phyloP scores from a whole-genome alignment of 306 rosid species.

The Malus orientalis region DNA sequence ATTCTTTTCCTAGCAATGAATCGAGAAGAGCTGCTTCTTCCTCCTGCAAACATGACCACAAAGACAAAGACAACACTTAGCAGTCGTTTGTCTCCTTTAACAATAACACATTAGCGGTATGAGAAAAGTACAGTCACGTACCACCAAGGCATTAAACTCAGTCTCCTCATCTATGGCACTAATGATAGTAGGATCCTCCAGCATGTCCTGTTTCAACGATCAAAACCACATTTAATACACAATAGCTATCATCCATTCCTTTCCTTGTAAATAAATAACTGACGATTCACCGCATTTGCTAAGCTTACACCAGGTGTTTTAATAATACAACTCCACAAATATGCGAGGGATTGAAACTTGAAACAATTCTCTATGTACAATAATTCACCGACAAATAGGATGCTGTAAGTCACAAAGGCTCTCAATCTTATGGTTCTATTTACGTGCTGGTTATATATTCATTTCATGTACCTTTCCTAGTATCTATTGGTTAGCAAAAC shows the following conservation, averaged over 20 bases:
- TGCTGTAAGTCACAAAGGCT: neutral
- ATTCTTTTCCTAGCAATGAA: constrained; percentile 63
- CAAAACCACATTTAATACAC: neutral
- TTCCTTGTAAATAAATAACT: neutral
- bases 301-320: neutral
- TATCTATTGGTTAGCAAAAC: too few species aligned
- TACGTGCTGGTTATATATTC: neutral
- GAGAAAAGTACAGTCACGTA: constrained; percentile 30
- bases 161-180: constrained; percentile 91
- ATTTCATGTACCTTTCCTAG: neutral
- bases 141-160: constrained; percentile 92
- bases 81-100: constrained; percentile 2
- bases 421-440: neutral
- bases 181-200: constrained; percentile 70
- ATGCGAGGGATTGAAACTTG: neutral
- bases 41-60: constrained; percentile 43
- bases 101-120: neutral
- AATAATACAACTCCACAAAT: neutral
- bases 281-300: neutral
- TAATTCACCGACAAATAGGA: neutral
- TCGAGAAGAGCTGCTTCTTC: constrained; percentile 88
- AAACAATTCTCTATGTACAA: neutral
- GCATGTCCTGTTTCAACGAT: constrained; percentile 56
- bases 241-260: neutral
- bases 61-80: neutral